These are phyloP conservation scores for Rhypophila decipiens DNA, from an alignment of 495 filamentous ascomycete genomes.

Conservation along the genomic window DNA sequence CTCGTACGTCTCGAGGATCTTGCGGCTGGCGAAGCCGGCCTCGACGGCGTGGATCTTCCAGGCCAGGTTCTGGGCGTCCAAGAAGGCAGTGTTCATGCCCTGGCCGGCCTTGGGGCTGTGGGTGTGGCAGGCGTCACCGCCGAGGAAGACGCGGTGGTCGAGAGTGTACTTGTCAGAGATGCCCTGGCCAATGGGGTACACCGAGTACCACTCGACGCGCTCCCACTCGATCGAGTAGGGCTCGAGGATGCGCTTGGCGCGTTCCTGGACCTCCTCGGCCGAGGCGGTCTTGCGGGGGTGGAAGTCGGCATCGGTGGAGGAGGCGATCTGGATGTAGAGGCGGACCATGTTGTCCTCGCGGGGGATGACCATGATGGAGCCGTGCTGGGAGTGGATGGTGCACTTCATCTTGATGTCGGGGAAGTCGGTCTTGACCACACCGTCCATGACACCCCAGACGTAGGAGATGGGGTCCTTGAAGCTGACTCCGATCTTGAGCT, in stretches of 20 bases:
- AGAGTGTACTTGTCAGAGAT: conserved; percentile 62
- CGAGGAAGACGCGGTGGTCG: conserved; percentile 65
- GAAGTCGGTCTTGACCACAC: conserved; percentile 68
- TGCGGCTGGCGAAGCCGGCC: conserved; percentile 50
- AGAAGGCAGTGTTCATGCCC: conserved; percentile 80
- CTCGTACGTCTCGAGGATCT: conserved; percentile 65
- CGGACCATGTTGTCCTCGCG: conserved; percentile 70
- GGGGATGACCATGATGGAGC: conserved; percentile 72
- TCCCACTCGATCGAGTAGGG: conserved; percentile 69
- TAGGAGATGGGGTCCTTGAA: conserved; percentile 58
- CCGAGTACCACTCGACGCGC: conserved; percentile 60
- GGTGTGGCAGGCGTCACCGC: conserved; percentile 78
- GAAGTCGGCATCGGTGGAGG: conserved; percentile 56
- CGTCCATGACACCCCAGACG: conserved; percentile 75
- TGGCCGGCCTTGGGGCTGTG: conserved; percentile 83
- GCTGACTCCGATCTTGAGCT: conserved; percentile 57
- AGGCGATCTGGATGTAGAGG: conserved; percentile 69
- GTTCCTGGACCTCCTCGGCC: conserved; percentile 58
- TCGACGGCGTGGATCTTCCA: conserved; percentile 78
- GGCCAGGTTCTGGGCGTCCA: conserved; percentile 74
- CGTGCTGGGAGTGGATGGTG: conserved; percentile 62
- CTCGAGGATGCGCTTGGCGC: conserved; percentile 58
- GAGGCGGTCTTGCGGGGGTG: conserved; percentile 57
- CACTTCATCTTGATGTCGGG: conserved; percentile 89
- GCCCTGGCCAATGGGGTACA: conserved; percentile 69